phyloP scores from a whole-genome alignment of 495 filamentous ascomycete genomes.

The Tricharina praecox region DNA sequence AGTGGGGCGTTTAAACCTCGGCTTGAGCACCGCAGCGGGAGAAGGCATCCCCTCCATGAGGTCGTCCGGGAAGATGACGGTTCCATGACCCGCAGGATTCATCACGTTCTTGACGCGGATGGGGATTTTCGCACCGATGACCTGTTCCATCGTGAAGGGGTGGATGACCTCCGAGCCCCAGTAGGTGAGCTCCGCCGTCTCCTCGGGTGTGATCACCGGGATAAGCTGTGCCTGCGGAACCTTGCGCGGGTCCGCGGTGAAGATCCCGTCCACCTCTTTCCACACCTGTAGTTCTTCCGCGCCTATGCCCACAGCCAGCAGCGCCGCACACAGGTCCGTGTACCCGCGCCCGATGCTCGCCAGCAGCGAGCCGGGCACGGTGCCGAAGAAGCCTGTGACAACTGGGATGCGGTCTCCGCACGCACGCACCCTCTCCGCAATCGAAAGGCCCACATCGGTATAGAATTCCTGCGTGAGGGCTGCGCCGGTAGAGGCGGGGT shows the following conservation, averaged over 20 bases:
- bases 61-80: slow-evolving; percentile 46
- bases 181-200: slow-evolving; percentile 81
- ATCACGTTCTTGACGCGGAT: slow-evolving; percentile 97
- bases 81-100: slow-evolving; percentile 71
- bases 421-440: slow-evolving; percentile 49
- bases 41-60: neutral
- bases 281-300: slow-evolving; percentile 75
- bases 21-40: slow-evolving; percentile 15
- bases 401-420: slow-evolving; percentile 62
- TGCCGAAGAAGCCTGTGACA: slow-evolving; percentile 71
- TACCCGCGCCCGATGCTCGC: slow-evolving; percentile 72
- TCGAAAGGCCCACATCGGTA: slow-evolving; percentile 42
- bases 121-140: slow-evolving; percentile 61
- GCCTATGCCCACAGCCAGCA: slow-evolving; percentile 59
- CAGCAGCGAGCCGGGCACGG: slow-evolving; percentile 44
- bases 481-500: slow-evolving; percentile 34
- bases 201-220: slow-evolving; percentile 61
- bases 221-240: slow-evolving; percentile 70
- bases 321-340: slow-evolving; percentile 72
- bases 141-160: slow-evolving; percentile 93
- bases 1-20: slow-evolving; percentile 44
- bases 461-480: slow-evolving; percentile 71
- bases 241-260: slow-evolving; percentile 73
- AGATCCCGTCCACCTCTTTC: slow-evolving; percentile 89
- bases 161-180: slow-evolving; percentile 90